phyloP scores from a whole-genome alignment of 306 rosid species.

The Morella rubra region DNA sequence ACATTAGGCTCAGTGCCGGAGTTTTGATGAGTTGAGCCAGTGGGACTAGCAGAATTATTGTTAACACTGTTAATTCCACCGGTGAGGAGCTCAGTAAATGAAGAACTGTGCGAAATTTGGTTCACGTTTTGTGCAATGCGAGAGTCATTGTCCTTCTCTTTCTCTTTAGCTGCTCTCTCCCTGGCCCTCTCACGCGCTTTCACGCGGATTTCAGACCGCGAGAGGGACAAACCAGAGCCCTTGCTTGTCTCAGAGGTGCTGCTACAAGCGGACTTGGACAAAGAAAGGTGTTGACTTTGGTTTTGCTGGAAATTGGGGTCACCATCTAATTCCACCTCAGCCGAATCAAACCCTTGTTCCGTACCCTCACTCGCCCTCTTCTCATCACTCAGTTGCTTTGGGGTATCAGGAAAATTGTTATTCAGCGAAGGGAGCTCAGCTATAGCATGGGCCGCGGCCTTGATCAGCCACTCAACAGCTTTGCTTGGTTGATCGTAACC shows the following conservation, averaged over 20 bases:
- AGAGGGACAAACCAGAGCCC: conserved; percentile 86
- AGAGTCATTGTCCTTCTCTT: conserved; percentile 48
- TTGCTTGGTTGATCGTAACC: conserved; percentile 94
- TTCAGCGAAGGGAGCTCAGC: conserved; percentile 74
- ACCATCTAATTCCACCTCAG: conserved; percentile 47
- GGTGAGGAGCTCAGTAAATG: conserved; percentile 84
- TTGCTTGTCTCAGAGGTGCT: conserved; percentile 91
- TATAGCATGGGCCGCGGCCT: conserved; percentile 70
- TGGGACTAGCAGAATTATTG: conserved; percentile 35
- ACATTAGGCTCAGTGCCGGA: conserved; percentile 39
- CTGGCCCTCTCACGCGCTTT: conserved; percentile 86
- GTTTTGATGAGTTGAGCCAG: conserved; percentile 42
- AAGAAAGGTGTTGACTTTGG: conserved; percentile 54
- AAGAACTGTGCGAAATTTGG: conserved; percentile 48
- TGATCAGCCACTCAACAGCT: conserved; percentile 92
- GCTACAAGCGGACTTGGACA: conserved; percentile 86
- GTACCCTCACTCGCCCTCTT: conserved; percentile 36
- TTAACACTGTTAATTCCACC: conserved; percentile 40
- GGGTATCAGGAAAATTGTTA: conserved; percentile 59
- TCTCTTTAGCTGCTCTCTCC: conserved; percentile 68
- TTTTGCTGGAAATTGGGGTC: conserved; percentile 24
- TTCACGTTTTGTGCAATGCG: conserved; percentile 37
- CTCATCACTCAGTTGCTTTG: conserved; percentile 65
- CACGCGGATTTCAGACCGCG: conserved; percentile 59
- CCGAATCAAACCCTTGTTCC: conserved; percentile 49